Evolutionary conservation across 495 filamentous ascomycete species (phyloP).

Genomic region (Neurospora sp.): DNA sequence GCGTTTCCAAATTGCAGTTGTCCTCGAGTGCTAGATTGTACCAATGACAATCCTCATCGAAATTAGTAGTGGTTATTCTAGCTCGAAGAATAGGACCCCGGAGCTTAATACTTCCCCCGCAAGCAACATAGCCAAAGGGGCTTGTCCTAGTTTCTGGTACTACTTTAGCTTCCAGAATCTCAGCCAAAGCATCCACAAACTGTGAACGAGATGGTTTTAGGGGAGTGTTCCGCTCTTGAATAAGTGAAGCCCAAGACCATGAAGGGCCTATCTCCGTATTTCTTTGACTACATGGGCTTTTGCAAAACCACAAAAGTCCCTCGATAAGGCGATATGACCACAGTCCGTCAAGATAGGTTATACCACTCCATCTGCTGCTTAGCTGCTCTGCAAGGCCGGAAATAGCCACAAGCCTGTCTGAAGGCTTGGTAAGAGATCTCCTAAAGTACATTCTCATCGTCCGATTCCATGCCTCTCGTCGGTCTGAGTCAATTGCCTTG

Average conservation of each 20-base stretch:
- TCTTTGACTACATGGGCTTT: neutral
- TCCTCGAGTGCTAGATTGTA: neutral
- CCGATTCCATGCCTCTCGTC: neutral
- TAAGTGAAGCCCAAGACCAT: neutral
- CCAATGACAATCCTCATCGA: too few relatives aligned
- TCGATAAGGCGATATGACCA: neutral
- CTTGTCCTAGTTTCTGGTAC: neutral
- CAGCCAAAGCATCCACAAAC: neutral
- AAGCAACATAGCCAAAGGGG: neutral
- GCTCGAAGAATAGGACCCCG: neutral
- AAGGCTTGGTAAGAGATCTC: neutral
- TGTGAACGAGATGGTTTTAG: too few relatives aligned
- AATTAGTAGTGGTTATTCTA: neutral
- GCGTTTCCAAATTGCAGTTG: neutral
- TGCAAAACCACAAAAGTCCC: neutral
- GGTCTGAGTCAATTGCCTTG: neutral
- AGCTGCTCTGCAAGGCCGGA: neutral
- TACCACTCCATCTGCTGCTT: neutral
- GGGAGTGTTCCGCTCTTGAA: too few relatives aligned
- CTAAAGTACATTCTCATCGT: neutral
- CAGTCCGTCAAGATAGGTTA: neutral
- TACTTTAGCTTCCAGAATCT: neutral
- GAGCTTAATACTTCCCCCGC: neutral
- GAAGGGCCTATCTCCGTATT: neutral
- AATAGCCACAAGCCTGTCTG: neutral